Base-by-base conservation (phyloP, 139 green algal genomes). In the Volvox reticuliferus region DNA sequence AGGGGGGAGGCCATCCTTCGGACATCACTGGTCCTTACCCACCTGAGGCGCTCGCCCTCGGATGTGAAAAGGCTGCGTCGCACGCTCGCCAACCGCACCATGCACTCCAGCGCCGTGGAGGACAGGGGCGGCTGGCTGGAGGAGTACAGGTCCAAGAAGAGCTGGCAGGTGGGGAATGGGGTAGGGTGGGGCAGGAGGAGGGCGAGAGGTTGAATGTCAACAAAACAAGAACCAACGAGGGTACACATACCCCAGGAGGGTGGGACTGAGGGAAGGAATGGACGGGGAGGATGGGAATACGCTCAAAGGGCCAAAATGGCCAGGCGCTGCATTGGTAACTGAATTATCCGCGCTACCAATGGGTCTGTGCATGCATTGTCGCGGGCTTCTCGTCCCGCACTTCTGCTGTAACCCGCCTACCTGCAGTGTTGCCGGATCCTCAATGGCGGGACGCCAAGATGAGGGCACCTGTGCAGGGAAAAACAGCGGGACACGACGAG, bases 111-210 rank as follows among this genome's bases (percentile, higher is more conserved):
- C 32, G 94, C 90, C 32, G 91, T 94, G 91, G 92, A 97, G 50
- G 94, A 97, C 36, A 99, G 94, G 12, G 98, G 98, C 26, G 98
- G 97, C 62, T 94, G 85, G 0, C 95, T 96, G 82, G 93, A 84
- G 9, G 84, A 89, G 92, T 99, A 99, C 92, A 97, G 97, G 86
- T 99, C 97, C 37, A 99, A 94, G 91, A 99, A 98, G 28, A 99
- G 96, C 93, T 97, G 92, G 18, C 19, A 50, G 79, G 33, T 55
- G 22, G 68, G 44, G 44, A 55, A 55, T 9, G 44, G 9, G 44
- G 44, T 9, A 9, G 44, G 44, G 44, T 55, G 9, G 44, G 5
- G 44, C 44, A 55, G 44, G 44, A 55, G 44, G 44, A 55, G 5
- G 44, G 9, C 5, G 44, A 9, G 44, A 55, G 44, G 9, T 5